Evolutionary conservation across 495 filamentous ascomycete species (phyloP).

Genomic region (Penicillium odoratum): DNA sequence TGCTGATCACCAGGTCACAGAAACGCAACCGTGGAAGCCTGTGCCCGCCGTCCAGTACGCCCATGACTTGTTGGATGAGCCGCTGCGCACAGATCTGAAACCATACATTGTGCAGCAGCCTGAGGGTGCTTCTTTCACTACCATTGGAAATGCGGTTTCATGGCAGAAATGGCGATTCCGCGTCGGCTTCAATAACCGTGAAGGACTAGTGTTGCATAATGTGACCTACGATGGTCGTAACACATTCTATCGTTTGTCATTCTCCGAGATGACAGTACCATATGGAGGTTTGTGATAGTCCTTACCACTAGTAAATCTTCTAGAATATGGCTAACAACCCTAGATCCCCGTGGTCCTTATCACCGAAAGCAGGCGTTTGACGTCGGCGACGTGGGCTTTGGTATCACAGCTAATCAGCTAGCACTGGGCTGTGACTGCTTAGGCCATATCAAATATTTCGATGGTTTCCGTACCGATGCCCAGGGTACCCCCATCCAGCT

Average conservation of each 20-base stretch:
- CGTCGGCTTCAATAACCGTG: conserved; percentile 64
- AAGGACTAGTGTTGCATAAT: conserved; percentile 64
- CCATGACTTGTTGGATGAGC: conserved; percentile 41
- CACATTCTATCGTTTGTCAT: conserved; percentile 69
- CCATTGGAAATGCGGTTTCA: conserved; percentile 36
- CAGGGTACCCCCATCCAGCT: conserved; percentile 54
- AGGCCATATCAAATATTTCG: conserved; percentile 66
- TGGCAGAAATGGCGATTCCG: conserved; percentile 74
- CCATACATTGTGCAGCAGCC: conserved; percentile 77
- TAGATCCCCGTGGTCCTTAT: conserved; percentile 65
- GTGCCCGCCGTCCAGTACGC: conserved; percentile 55
- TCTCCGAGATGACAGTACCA: conserved; percentile 80
- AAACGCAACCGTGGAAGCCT: conserved; percentile 47
- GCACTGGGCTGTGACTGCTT: conserved; percentile 69
- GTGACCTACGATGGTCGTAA: conserved; percentile 69
- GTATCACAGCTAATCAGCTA: conserved; percentile 66
- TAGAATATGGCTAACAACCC: conserved; percentile 5
- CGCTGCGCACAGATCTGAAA: conserved; percentile 62
- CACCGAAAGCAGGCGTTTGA: conserved; percentile 76
- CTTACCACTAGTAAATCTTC: not conserved
- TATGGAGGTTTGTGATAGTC: conserved; percentile 36
- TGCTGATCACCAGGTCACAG: conserved; percentile 27
- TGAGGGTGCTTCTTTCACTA: conserved; percentile 69
- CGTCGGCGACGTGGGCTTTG: conserved; percentile 67
- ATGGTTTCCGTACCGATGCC: conserved; percentile 54